Conservation (phyloP, 83 land plant species). For the Thuja plicata region DNA sequence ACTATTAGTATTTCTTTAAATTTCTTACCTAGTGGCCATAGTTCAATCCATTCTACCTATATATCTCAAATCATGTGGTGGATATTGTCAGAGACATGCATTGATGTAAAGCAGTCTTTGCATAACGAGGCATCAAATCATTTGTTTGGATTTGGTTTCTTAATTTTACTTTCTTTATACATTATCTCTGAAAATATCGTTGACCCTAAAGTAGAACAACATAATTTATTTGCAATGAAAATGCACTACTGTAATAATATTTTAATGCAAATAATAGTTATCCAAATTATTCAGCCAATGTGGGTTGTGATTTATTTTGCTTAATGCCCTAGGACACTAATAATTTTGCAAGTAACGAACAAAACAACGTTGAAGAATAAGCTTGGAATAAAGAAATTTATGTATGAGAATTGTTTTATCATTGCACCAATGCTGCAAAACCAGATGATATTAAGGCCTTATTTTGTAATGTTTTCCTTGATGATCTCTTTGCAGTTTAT, state of each 20-base stretch:
- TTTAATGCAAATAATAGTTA: not conserved
- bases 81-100: too few relatives aligned
- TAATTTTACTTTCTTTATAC: not conserved
- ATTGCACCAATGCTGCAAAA: not conserved
- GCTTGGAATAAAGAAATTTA: not conserved
- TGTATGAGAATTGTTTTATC: not conserved
- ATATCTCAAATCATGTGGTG: not conserved
- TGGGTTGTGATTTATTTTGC: not conserved
- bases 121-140: not conserved
- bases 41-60: not conserved
- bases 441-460: not conserved
- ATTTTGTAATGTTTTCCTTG: not conserved
- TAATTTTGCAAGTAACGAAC: not conserved
- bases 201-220: not conserved
- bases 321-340: not conserved
- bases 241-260: not conserved
- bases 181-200: not conserved
- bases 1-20: not conserved
- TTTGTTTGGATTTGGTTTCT: not conserved
- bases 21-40: not conserved
- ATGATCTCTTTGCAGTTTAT: conserved; percentile 30
- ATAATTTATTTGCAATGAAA: not conserved
- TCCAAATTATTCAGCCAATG: not conserved
- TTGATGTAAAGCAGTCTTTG: not conserved
- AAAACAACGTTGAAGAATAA: not conserved